Conservation (phyloP, 1,139 yeast species). For the Zygosaccharomyces sapae region DNA sequence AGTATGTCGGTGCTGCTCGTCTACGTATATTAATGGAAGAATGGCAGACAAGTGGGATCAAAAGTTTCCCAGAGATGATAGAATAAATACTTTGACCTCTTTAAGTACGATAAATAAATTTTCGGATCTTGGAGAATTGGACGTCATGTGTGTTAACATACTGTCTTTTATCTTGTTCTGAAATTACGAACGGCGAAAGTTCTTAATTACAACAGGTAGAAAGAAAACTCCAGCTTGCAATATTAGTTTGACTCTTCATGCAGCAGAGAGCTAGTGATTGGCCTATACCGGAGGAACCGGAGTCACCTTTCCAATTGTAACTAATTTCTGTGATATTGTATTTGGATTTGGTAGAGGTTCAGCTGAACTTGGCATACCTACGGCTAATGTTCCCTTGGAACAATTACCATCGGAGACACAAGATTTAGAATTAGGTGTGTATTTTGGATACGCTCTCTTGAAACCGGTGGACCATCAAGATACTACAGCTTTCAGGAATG, state of each 20-base stretch:
- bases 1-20: constrained; percentile 74
- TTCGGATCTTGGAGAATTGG: not conserved
- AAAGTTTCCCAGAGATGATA: constrained; percentile 52
- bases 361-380: constrained; percentile 87
- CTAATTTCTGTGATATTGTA: constrained; percentile 51
- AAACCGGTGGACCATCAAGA: constrained; percentile 19
- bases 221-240: not conserved
- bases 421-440: constrained; percentile 72
- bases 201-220: not conserved
- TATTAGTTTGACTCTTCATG: too few species aligned
- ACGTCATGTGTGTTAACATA: constrained; percentile 1
- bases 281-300: constrained; percentile 47
- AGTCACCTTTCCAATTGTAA: constrained; percentile 64
- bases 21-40: constrained; percentile 74
- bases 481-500: constrained; percentile 29
- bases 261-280: constrained; percentile 15
- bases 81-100: constrained; percentile 27
- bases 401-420: constrained; percentile 42
- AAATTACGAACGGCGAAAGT: not conserved
- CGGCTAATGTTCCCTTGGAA: constrained; percentile 80
- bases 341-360: constrained; percentile 97
- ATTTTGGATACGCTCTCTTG: constrained; percentile 72
- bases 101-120: not conserved
- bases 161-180: not conserved
- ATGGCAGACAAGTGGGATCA: constrained; percentile 51